A percentile compares a stretch with the other conserved stretches of the same genome.
Evolutionary conservation across 2,329 filamentous ascomycete species (phyloP).

Genomic region (Venturia pyrina): DNA sequence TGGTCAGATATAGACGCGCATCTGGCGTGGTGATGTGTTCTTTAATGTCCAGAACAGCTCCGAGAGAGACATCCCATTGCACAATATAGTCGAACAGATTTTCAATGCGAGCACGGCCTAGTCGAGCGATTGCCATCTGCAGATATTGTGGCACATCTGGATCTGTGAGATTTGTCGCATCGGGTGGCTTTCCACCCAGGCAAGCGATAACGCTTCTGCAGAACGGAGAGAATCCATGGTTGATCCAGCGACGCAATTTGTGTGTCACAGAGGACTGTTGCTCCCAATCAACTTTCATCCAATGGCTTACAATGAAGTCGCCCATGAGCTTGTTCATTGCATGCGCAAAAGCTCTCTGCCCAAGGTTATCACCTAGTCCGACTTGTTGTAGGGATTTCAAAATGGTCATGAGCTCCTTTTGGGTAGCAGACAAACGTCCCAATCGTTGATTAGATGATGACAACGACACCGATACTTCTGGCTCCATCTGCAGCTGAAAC

Average conservation of each 20-base stretch:
- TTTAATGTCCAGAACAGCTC: slow-evolving; percentile 64
- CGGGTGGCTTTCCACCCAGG: slow-evolving; percentile 30
- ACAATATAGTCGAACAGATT: slow-evolving; percentile 73
- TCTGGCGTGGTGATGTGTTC: slow-evolving; percentile 58
- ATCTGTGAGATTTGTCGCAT: slow-evolving; percentile 18
- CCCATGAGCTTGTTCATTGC: slow-evolving; percentile 58
- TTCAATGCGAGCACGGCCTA: slow-evolving; percentile 58
- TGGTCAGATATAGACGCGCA: slow-evolving; percentile 59
- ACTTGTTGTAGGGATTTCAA: slow-evolving; percentile 52
- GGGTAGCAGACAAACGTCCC: slow-evolving; percentile 2
- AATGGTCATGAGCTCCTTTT: slow-evolving; percentile 39
- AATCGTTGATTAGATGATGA: slow-evolving; percentile 17
- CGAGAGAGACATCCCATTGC: slow-evolving; percentile 60
- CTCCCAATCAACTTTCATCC: slow-evolving; percentile 50
- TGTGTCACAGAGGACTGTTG: slow-evolving; percentile 46
- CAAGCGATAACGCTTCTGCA: slow-evolving; percentile 43
- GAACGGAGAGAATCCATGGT: slow-evolving; percentile 55
- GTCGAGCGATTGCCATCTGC: slow-evolving; percentile 55
- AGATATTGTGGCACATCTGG: slow-evolving; percentile 51
- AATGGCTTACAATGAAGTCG: slow-evolving; percentile 51
- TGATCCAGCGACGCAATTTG: slow-evolving; percentile 56
- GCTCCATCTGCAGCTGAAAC: slow-evolving; percentile 6
- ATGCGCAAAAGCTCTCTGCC: slow-evolving; percentile 62
- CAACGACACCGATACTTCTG: slow-evolving; percentile 19
- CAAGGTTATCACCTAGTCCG: slow-evolving; percentile 58